phyloP scores from a whole-genome alignment of 768 basidiomycete species.

The Trametes villosa region DNA sequence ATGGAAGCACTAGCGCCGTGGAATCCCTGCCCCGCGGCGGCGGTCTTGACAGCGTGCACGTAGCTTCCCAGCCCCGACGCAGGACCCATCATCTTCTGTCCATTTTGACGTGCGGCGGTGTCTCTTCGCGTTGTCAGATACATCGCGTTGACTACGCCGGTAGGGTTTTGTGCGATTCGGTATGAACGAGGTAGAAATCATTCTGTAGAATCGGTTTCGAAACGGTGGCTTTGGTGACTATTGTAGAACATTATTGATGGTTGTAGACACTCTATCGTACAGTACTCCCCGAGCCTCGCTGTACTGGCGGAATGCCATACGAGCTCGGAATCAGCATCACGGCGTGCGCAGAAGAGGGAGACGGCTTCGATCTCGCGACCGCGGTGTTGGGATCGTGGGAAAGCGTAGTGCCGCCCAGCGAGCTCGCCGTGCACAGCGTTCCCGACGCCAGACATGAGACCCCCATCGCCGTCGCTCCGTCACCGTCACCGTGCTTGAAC shows the following conservation, averaged over 20 bases:
- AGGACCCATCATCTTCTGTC: background rate
- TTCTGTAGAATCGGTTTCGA: too few relatives aligned
- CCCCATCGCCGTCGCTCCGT: constrained; percentile 13
- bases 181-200: too few relatives aligned
- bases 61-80: background rate
- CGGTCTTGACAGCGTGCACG: too few relatives aligned
- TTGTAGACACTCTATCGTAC: too few relatives aligned
- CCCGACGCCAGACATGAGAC: constrained; percentile 18
- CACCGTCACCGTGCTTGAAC: constrained; percentile 19
- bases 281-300: too few relatives aligned
- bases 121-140: background rate
- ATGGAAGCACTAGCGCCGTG: too few relatives aligned
- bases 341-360: background rate
- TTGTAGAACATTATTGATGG: too few relatives aligned
- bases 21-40: too few relatives aligned
- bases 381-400: constrained; percentile 18
- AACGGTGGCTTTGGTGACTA: too few relatives aligned
- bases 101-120: constrained; percentile 8
- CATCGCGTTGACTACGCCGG: background rate
- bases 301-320: too few relatives aligned
- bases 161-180: background rate
- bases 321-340: background rate
- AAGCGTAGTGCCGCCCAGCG: constrained; percentile 16
- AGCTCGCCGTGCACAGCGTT: constrained; percentile 17
- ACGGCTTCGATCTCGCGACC: constrained; percentile 8